Evolutionary conservation across 192 early-diverging fungal genomes (phyloP).

Genomic region (Rhizoclosmatium globosum): DNA sequence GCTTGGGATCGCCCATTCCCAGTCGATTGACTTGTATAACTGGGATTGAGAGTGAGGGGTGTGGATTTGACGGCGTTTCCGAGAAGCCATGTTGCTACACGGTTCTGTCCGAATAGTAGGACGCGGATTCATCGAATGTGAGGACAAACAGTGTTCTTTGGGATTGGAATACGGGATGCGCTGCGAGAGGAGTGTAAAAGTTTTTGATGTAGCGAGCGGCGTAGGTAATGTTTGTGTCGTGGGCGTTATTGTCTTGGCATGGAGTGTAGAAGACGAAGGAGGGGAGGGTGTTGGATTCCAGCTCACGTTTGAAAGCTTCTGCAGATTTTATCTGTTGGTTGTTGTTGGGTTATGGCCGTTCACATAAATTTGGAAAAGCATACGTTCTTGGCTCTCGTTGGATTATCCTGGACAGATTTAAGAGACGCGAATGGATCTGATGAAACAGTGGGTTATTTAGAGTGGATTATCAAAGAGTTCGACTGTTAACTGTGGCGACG

Average conservation of each 20-base stretch:
- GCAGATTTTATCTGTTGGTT: constrained; percentile 12
- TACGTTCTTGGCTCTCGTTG: constrained; percentile 3
- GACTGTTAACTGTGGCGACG: constrained; percentile 5
- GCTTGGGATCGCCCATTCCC: constrained; percentile 2
- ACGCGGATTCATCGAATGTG: constrained; percentile 51
- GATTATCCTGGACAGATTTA: constrained; percentile 2
- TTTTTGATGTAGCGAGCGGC: constrained; percentile 60
- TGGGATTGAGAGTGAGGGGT: background rate
- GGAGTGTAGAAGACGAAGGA: constrained; percentile 69
- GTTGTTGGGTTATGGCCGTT: background rate
- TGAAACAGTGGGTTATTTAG: background rate
- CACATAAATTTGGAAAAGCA: background rate
- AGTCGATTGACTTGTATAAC: background rate
- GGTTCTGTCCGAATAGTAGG: constrained; percentile 21
- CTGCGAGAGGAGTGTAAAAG: constrained; percentile 59
- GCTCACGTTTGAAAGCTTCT: constrained; percentile 19
- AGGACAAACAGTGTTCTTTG: constrained; percentile 47
- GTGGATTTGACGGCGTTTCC: constrained; percentile 14
- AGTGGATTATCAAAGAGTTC: background rate
- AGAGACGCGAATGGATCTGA: constrained; percentile 7
- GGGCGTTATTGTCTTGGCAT: constrained; percentile 65
- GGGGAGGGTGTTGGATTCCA: constrained; percentile 53
- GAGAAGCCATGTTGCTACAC: constrained; percentile 38
- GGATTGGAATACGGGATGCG: constrained; percentile 51
- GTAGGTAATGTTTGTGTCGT: constrained; percentile 59